phyloP scores from a whole-genome alignment of 2,329 filamentous ascomycete species.

The Venturia asperata region DNA sequence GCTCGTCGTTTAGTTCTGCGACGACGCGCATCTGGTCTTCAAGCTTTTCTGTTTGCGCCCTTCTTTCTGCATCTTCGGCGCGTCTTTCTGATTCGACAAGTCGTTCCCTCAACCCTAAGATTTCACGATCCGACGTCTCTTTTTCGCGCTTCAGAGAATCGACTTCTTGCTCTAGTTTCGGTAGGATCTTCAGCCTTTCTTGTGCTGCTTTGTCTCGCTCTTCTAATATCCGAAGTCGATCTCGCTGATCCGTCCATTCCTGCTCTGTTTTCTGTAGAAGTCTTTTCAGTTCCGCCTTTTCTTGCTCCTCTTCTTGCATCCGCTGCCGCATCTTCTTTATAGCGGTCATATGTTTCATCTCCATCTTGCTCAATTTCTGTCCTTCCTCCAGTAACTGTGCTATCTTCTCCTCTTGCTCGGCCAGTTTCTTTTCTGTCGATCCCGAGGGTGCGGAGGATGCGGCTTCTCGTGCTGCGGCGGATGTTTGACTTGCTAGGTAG shows the following conservation, averaged over 20 bases:
- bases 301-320: slow-evolving; percentile 45
- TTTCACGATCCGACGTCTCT: slow-evolving; percentile 55
- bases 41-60: slow-evolving; percentile 59
- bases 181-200: slow-evolving; percentile 48
- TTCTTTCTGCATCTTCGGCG: slow-evolving; percentile 59
- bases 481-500: slow-evolving; percentile 74
- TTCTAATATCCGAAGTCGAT: slow-evolving; percentile 56
- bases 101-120: slow-evolving; percentile 63
- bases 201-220: slow-evolving; percentile 49
- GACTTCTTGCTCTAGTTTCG: slow-evolving; percentile 50
- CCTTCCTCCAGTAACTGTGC: slow-evolving; percentile 88
- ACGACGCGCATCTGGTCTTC: slow-evolving; percentile 55
- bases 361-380: slow-evolving; percentile 74
- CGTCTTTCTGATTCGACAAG: slow-evolving; percentile 60
- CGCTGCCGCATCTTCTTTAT: slow-evolving; percentile 69
- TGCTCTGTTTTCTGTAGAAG: slow-evolving; percentile 62
- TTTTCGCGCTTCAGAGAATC: slow-evolving; percentile 56
- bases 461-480: slow-evolving; percentile 65
- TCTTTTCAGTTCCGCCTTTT: slow-evolving; percentile 45
- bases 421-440: slow-evolving; percentile 67
- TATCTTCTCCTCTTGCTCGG: slow-evolving; percentile 86
- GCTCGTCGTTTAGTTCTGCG: slow-evolving; percentile 53
- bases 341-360: slow-evolving; percentile 73
- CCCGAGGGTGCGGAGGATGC: slow-evolving; percentile 56
- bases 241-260: slow-evolving; percentile 51